These are phyloP conservation scores for Coniochaeta prunicola DNA, from an alignment of 2,329 filamentous ascomycete genomes.

Conservation along the genomic window DNA sequence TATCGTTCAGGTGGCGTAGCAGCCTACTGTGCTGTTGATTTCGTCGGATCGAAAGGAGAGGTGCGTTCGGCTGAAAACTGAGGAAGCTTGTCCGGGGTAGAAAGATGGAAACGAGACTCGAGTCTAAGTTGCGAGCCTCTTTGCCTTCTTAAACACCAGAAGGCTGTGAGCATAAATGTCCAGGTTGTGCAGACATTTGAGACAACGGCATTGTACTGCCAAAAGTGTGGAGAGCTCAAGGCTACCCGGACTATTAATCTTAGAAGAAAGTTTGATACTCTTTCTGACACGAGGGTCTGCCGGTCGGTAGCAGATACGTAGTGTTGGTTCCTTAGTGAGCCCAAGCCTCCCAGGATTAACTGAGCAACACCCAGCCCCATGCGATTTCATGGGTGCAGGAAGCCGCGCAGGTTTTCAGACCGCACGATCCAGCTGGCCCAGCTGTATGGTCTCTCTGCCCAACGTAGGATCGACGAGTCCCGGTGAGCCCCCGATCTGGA, in stretches of 20 bases:
- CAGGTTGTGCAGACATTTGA: constrained; percentile 35
- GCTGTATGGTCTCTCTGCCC: background rate
- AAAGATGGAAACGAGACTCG: background rate
- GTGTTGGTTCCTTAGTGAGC: constrained; percentile 5
- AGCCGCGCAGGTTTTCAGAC: background rate
- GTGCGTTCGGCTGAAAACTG: background rate
- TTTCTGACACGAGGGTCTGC: constrained; percentile 1
- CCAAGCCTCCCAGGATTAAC: constrained; percentile 4
- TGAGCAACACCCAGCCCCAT: background rate
- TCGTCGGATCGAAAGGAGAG: background rate
- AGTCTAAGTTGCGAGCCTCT: background rate
- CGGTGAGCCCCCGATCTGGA: background rate
- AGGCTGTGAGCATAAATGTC: constrained; percentile 11
- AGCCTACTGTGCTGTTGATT: background rate
- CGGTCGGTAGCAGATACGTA: constrained; percentile 6
- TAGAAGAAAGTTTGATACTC: constrained; percentile 8
- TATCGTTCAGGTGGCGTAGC: background rate
- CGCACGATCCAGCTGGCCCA: background rate
- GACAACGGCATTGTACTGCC: constrained; percentile 30
- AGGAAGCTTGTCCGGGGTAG: background rate
- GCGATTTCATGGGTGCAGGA: background rate
- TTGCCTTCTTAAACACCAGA: background rate
- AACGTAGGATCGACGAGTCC: background rate
- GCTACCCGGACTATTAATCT: constrained; percentile 20
- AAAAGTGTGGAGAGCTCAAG: constrained; percentile 25